A percentile compares a stretch with the other conserved stretches of the same genome.
phyloP scores from a whole-genome alignment of 805 yeast species.

The Pichia ethanolica region DNA sequence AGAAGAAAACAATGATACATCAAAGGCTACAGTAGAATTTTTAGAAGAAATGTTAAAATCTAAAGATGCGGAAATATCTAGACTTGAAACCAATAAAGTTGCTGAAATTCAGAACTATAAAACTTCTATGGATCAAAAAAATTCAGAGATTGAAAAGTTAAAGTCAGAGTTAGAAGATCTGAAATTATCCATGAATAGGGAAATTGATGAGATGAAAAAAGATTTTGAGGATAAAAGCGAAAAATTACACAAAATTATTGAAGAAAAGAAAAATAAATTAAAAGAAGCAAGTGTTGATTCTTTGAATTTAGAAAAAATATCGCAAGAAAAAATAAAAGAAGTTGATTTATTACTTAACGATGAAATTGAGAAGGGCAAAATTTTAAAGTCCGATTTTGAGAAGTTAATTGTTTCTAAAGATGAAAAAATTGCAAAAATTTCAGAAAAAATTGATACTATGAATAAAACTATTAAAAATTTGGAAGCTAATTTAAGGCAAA shows the following conservation, averaged over 20 bases:
- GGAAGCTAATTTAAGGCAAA: not conserved
- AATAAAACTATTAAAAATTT: not conserved
- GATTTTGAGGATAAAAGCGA: not conserved
- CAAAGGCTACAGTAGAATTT: not conserved
- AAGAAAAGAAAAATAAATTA: not conserved
- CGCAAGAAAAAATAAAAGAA: not conserved
- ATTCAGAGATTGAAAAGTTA: not conserved
- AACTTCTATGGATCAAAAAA: too few species aligned
- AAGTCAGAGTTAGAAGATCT: too few species aligned
- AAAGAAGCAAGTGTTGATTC: not conserved
- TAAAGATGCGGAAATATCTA: not conserved
- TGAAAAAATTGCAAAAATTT: not conserved
- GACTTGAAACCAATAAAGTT: not conserved
- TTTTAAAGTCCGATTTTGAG: not conserved
- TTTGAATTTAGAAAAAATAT: not conserved
- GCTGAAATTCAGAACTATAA: not conserved
- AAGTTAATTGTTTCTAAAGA: not conserved
- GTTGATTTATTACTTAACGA: not conserved
- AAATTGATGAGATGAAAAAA: not conserved
- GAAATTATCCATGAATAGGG: not conserved
- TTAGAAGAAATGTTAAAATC: not conserved
- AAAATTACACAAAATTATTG: not conserved
- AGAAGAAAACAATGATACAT: not conserved
- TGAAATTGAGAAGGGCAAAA: not conserved
- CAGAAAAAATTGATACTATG: not conserved